Evolutionary conservation across 2,329 filamentous ascomycete species (phyloP), one percentile per base, ranked within the genome.

Genomic region (Trichoderma sp.): DNA sequence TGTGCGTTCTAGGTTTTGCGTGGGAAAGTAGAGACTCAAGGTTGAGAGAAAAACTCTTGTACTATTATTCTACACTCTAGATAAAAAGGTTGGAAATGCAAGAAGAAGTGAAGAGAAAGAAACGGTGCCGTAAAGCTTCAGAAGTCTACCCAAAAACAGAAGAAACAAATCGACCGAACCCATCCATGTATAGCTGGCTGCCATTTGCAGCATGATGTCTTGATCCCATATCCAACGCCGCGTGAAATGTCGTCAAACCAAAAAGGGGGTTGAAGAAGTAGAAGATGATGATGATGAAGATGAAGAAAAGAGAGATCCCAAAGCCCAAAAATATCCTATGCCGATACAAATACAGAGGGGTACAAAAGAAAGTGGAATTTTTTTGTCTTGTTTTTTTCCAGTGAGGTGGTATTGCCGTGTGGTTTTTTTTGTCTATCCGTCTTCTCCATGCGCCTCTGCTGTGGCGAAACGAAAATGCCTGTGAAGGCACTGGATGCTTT

Each of bases 1-100:
- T 35, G 16, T 62, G n/a, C 14, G 21, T 33, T 31, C 3, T 60
- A 88, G 86, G 73, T 88, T 88, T 69, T 88, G 86, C 75, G 86
- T 88, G 3, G 86, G 86, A 21, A 88, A 87, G 78, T 88, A 77
- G 81, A 16, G 18, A 41, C n/a, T 66, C 21, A 27, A 53, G 33
- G 11, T 29, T 4, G 29, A 60, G 35, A 18, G 8, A 50, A 53
- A 71, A 71, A 24, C 8, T 21, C 18, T 38, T 50, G 41, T 35
- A 16, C 16, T 69, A 63, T 65, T 74, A 75, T 75, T 78, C 74
- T 76, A 78, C 67, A 65, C 21, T 59, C 74, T 67, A 66, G 45
- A 67, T 67, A 66, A 59, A 21, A 35, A 41, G 16, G 38, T 41
- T 41, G 21, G 53, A 62, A 78, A 75, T 77, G 14, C 38, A 78